Base-by-base conservation (phyloP, 176 grass and related monocot genomes). In the Lolium perenne region DNA sequence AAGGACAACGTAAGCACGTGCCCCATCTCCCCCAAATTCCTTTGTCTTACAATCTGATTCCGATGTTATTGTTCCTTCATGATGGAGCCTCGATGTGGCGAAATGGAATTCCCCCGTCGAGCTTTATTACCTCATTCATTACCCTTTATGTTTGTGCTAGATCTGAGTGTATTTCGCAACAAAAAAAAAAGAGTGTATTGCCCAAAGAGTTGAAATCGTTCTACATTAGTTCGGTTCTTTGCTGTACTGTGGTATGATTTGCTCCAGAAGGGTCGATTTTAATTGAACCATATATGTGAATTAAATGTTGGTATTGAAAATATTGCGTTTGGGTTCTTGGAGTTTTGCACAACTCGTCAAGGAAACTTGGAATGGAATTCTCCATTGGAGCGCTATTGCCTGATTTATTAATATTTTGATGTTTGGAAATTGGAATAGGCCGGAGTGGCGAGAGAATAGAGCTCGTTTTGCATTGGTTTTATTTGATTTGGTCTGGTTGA, bases 1-100 rank as follows among this genome's bases (percentile, higher is more conserved):
- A 95, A 93, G 61, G 80, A 77, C 78, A 95, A 95, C 47, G 90
- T 95, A 90, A 91, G 90, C 23, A 47, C 56, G 59, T 43, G 20
- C 45, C 11, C 57, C 25, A 38, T 10, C n/a, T 16, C 6, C 38
- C 23, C 16, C 4, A 48, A 58, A 35, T 35, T 72, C 20, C 9
- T 68, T 10, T 58, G 35, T 8, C 47, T 35, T 35, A 54, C 23
- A 12, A 11, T 48, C 16, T 80, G 35, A 74, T 74, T 77, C 60
- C 14, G 14, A 1, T 17, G 50, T 18, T 89, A 38, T 26, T 74
- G 5, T 22, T 65, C 10, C 46, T 45, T 21, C 7, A 16, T 4
- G 18, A 18, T 46, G 69, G 13, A 68, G 74, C 26, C 2, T 47
- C 17, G 80, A 45, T 58, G 56, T 35, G 72, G 59, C 45, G 12